A percentile compares a stretch with the other conserved stretches of the same genome.
Conservation (phyloP, 306 rosid species). For the Corylus heterophylla region DNA sequence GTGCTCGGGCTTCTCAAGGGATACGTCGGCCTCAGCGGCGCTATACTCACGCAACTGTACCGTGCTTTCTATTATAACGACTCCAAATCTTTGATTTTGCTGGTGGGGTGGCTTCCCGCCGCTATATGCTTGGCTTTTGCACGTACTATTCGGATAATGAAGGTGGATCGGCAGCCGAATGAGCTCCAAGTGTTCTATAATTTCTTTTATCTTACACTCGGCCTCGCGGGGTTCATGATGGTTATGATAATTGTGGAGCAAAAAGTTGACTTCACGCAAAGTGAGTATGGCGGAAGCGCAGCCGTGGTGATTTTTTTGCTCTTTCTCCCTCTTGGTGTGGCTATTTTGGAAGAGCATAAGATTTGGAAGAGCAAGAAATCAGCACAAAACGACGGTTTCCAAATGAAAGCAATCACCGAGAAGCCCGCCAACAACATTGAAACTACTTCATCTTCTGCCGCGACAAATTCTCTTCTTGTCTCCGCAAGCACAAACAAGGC, state of each 20-base stretch:
- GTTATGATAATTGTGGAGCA: conserved; percentile 53
- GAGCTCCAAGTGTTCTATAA: conserved; percentile 66
- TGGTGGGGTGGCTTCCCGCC: conserved; percentile 77
- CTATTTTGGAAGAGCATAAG: conserved; percentile 20
- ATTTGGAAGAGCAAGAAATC: conserved; percentile 14
- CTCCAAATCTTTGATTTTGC: conserved; percentile 45
- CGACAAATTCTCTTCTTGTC: not conserved
- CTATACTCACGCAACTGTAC: conserved; percentile 68
- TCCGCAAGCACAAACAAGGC: not conserved
- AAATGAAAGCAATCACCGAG: conserved; percentile 8
- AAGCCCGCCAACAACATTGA: not conserved
- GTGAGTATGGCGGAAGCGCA: conserved; percentile 54
- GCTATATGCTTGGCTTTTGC: conserved; percentile 54
- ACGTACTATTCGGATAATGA: conserved; percentile 50
- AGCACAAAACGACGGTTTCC: conserved; percentile 12
- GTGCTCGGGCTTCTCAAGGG: conserved; percentile 67
- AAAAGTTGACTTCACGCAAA: conserved; percentile 30
- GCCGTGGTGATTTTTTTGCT: conserved; percentile 47
- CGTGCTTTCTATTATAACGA: conserved; percentile 57
- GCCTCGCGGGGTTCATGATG: conserved; percentile 61
- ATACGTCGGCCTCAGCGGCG: conserved; percentile 73
- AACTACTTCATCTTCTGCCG: not conserved
- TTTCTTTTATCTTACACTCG: conserved; percentile 61
- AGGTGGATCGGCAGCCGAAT: conserved; percentile 33
- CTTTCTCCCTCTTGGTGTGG: conserved; percentile 58